Evolutionary conservation across 1,139 yeast genomes (phyloP).

Genomic region (Protomyces lactucae-debilis): DNA sequence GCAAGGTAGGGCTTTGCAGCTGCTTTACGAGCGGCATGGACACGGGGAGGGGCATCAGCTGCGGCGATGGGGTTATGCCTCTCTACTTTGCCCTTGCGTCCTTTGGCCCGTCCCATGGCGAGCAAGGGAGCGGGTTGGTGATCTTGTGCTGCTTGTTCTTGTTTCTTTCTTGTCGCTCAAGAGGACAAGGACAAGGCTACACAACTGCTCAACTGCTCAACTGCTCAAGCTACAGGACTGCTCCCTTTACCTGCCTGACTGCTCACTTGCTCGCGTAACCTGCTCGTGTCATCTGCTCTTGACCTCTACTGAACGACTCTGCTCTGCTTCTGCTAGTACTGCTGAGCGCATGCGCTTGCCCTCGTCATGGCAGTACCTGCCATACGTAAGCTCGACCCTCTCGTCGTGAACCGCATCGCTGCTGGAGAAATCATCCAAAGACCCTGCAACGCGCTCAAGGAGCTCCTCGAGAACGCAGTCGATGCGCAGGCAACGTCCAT

Average conservation of each 20-base stretch:
- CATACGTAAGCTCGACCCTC: constrained; percentile 49
- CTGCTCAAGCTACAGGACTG: not conserved
- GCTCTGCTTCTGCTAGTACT: too few relatives aligned
- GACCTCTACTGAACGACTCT: too few relatives aligned
- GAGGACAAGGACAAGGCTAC: not conserved
- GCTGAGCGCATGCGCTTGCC: not conserved
- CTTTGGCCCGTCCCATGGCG: constrained; percentile 4
- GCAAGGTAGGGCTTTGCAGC: constrained; percentile 1
- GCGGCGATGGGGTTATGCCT: not conserved
- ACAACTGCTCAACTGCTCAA: not conserved
- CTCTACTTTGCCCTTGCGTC: not conserved
- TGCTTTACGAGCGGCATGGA: not conserved
- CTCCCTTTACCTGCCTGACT: not conserved
- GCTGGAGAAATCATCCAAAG: constrained; percentile 96
- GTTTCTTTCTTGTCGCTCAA: not conserved
- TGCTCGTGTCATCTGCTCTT: too few relatives aligned
- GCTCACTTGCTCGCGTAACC: too few relatives aligned
- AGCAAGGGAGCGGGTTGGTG: not conserved
- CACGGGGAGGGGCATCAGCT: not conserved
- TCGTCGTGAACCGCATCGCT: constrained; percentile 84
- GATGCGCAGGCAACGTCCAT: constrained; percentile 68
- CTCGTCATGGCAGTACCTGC: constrained; percentile 26
- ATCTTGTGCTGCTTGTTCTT: not conserved
- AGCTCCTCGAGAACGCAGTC: constrained; percentile 70
- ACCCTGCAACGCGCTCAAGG: constrained; percentile 81